Conservation (phyloP, 768 basidiomycete species). For the Leccinum boreale region DNA sequence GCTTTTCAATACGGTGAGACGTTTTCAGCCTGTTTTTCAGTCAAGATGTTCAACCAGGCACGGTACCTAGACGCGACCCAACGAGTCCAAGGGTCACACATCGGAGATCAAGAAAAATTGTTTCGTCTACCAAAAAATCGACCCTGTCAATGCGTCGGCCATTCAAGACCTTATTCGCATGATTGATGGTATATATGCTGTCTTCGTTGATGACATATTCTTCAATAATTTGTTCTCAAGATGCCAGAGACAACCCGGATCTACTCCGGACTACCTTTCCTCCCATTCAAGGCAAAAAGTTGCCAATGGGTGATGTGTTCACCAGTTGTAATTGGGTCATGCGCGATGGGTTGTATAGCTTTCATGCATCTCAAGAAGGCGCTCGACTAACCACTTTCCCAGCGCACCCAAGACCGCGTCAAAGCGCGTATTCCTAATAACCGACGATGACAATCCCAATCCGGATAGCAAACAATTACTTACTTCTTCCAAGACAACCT, state of each 20-base stretch:
- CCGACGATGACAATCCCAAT: slow-evolving; percentile 58
- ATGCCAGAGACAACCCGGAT: slow-evolving; percentile 59
- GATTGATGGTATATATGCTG: slow-evolving; percentile 58
- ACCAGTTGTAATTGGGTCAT: slow-evolving; percentile 88
- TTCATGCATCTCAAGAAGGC: slow-evolving; percentile 14
- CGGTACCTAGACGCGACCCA: slow-evolving; percentile 20
- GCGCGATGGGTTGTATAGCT: slow-evolving; percentile 65
- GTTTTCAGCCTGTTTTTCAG: background rate
- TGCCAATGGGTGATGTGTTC: slow-evolving; percentile 87
- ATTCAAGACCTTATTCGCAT: slow-evolving; percentile 77
- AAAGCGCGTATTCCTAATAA: slow-evolving; percentile 92
- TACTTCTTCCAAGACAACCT: slow-evolving; percentile 68
- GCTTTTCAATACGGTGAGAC: slow-evolving; percentile 86
- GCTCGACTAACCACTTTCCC: background rate
- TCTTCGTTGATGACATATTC: background rate
- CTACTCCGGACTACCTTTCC: slow-evolving; percentile 60
- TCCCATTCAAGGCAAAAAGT: slow-evolving; percentile 52
- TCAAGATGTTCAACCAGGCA: background rate
- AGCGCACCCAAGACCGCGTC: slow-evolving; percentile 85
- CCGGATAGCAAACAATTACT: slow-evolving; percentile 55
- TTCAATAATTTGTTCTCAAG: slow-evolving; percentile 35
- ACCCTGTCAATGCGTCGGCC: slow-evolving; percentile 73
- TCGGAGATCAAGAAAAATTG: slow-evolving; percentile 68
- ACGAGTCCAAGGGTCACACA: slow-evolving; percentile 35
- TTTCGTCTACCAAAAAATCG: slow-evolving; percentile 73